Base-by-base conservation (phyloP, 345 rosid species). In the Acer campestre region DNA sequence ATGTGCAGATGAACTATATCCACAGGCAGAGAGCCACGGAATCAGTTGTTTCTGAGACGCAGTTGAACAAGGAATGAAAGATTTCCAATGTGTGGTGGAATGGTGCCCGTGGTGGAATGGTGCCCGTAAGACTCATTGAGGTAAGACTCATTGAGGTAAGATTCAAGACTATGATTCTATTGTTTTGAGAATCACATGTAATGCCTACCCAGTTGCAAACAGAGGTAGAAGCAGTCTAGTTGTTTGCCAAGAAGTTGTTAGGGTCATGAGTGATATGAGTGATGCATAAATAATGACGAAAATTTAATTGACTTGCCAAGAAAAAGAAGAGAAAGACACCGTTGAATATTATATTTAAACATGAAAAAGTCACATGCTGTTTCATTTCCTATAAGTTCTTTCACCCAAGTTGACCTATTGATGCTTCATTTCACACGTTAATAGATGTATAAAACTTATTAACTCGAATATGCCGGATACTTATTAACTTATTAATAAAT, bases 171-270 rank as follows among this genome's bases (percentile, higher is more conserved):
- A 35, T 27, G 49, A 80, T 62, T 46, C 72, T 61, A 7, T 5
- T 29, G 13, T 68, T 56, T 12, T 7, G 40, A 25, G 42, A 31
- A 25, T 49, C 46, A 18, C 82, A 75, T 59, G 61, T 69, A 4
- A 70, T n/a, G 2, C 82, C 79, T 14, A 65, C 27, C 40, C 79
- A 80, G 40, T 55, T 63, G 67, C 82, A 75, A 12, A 80, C 79
- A 16, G 76, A 64, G 55, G 74, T 10, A 42, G 67, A 46, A 14
- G 67, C 12, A 2, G 78, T 48, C 83, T 78, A 68, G 10, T 76
- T 76, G 35, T 35, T 51, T 49, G 78, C 67, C 75, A 81, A 72
- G 7, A 55, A 3, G 61, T 49, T 35, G 4, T n/a, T 38, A 42
- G 67, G 49, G 40, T 68, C 75, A 7, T 17, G 20, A 67, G 17